Conservation (phyloP, 352 stramenopile genomes). For the Globisporangium irregulare region DNA sequence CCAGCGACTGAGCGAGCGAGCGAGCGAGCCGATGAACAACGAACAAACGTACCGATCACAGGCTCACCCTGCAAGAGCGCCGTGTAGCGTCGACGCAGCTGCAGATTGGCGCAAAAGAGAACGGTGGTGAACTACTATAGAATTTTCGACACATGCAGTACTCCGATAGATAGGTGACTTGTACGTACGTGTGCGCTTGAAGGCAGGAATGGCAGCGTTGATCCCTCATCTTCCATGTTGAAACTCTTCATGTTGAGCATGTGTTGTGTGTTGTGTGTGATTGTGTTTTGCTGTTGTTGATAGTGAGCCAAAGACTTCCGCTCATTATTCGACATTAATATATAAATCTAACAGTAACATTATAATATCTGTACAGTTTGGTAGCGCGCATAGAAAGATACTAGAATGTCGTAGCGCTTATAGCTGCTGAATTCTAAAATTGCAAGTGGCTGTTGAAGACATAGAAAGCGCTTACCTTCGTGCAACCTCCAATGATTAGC, state of each 20-base stretch:
- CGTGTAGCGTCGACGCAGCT: constrained; percentile 47
- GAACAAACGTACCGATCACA: constrained; percentile 32
- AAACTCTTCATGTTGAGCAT: constrained; percentile 4
- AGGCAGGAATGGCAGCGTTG: constrained; percentile 14
- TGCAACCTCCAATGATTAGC: background rate
- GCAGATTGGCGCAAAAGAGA: constrained; percentile 4
- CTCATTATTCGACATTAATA: background rate
- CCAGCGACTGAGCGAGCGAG: background rate
- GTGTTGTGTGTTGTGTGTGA: background rate
- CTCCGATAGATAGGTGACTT: background rate
- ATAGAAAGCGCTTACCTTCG: background rate
- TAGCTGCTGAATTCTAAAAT: background rate
- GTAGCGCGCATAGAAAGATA: background rate
- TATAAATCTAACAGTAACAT: background rate
- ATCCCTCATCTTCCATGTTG: constrained; percentile 1
- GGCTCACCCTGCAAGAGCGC: constrained; percentile 41
- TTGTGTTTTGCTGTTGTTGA: background rate
- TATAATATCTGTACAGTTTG: background rate
- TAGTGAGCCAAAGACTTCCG: background rate
- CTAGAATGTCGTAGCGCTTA: background rate
- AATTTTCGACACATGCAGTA: background rate
- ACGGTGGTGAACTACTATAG: background rate
- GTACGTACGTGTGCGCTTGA: constrained; percentile 27
- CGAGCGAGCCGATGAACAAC: background rate
- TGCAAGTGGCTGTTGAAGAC: background rate